Conservation (phyloP, 176 grass and related monocot species). For the Otatea glauca region DNA sequence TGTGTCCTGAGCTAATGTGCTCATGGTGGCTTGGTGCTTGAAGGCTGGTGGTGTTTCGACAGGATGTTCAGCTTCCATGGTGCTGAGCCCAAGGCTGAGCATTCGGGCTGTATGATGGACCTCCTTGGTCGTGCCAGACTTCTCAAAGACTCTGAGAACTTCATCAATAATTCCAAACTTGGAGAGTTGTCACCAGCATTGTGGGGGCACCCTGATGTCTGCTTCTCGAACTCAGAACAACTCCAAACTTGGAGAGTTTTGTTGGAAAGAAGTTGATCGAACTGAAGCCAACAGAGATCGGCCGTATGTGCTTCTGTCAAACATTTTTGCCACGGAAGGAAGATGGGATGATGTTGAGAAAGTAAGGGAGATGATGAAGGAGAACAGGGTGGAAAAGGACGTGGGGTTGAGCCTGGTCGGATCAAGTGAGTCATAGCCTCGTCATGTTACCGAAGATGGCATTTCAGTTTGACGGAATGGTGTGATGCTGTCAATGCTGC, state of each 20-base stretch:
- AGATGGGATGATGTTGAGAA: constrained; percentile 70
- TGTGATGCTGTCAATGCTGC: constrained; percentile 34
- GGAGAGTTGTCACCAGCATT: constrained; percentile 39
- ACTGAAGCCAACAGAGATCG: constrained; percentile 55
- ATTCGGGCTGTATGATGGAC: constrained; percentile 81
- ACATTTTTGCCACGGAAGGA: constrained; percentile 59
- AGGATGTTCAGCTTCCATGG: constrained; percentile 57
- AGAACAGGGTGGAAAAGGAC: constrained; percentile 39
- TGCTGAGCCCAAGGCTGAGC: constrained; percentile 56
- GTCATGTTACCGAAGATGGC: neutral
- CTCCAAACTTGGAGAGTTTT: constrained; percentile 61
- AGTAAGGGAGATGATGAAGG: constrained; percentile 62
- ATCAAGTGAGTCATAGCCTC: neutral
- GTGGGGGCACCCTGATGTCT: constrained; percentile 55
- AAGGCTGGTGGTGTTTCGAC: constrained; percentile 76
- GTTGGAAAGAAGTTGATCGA: constrained; percentile 65
- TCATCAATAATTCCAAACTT: constrained; percentile 38
- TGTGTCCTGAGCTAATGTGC: constrained; percentile 67
- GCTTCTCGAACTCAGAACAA: constrained; percentile 45
- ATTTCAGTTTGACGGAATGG: constrained; percentile 21
- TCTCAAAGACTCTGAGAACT: constrained; percentile 36
- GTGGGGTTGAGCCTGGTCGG: constrained; percentile 46
- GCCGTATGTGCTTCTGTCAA: constrained; percentile 59
- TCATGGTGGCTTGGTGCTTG: constrained; percentile 65
- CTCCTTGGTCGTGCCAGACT: constrained; percentile 66